Evolutionary conservation across 305 asterid genomes (phyloP), one percentile per base, ranked within the genome.

Genomic region (Rubia tinctorum): DNA sequence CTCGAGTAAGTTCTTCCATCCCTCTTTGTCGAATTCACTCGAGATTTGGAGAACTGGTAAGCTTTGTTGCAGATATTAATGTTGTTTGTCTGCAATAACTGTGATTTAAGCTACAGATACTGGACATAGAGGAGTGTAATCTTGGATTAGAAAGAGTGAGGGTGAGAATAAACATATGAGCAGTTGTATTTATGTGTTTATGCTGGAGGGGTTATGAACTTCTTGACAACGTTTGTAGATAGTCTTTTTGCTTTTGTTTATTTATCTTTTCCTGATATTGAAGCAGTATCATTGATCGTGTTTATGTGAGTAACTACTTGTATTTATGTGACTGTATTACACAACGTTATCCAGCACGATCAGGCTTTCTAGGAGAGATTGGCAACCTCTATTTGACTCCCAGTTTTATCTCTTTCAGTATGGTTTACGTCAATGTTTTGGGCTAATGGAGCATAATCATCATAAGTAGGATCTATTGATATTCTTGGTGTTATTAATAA

Each of bases 1-100:
- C 96, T 92, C 56, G 98, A 92, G 97, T 92, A 82, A 78, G 88
- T 82, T 77, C 45, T 11, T 73, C 73, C 68, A 53, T 5, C 61
- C 15, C 22, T 7, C 63, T 53, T 34, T n/a, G 66, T 61, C 2
- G 2, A 17, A 47, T 23, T 22, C 5, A 23, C 60, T 72, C 8
- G 17, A 49, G 69, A 51, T n/a, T 14, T 23, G 30, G 30, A 43
- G n/a, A 27, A 11, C 39, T 69, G n/a, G 39, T 37, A 7, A 7
- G 64, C 47, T 69, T 53, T 34, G 34, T 43, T 53, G 30, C 27
- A 69, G 10, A 2, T 18, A 25, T 4, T 34, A 34, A 34, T 34
- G 39, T 25, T 55, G 30, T 51, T 51, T 69, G 56, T 39, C 15
- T 51, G 42, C 30, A 18, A 4, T 17, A 51, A 56, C n/a, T 25